Percentiles rank a stretch among this genome's conserved stretches.
phyloP scores from a whole-genome alignment of 1,284 basidiomycete genomes.

The Melanopsichium pennsylvanicum region DNA sequence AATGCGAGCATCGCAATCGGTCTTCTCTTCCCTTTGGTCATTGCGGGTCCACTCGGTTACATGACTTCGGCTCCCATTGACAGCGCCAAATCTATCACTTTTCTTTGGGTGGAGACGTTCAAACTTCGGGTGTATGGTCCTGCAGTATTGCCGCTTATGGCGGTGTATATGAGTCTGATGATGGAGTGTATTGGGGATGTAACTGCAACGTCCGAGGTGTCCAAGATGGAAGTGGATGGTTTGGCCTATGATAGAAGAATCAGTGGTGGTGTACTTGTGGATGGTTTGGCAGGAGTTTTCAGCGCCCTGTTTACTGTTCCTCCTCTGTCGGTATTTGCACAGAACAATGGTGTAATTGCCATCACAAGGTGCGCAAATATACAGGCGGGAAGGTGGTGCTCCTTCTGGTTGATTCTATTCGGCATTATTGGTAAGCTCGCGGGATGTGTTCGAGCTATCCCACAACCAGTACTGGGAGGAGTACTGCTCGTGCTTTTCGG shows the following conservation, averaged over 20 bases:
- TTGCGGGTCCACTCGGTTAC: conserved; percentile 55
- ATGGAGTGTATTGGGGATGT: conserved; percentile 89
- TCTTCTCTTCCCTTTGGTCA: conserved; percentile 53
- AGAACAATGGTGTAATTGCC: conserved; percentile 74
- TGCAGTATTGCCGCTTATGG: conserved; percentile 82
- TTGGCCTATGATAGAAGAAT: conserved; percentile 76
- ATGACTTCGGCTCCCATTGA: conserved; percentile 42
- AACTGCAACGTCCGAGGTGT: conserved; percentile 83
- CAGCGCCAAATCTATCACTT: conserved; percentile 47
- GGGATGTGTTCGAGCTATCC: conserved; percentile 71
- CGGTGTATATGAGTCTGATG: conserved; percentile 73
- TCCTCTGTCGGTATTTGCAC: conserved; percentile 80
- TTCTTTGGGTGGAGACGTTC: conserved; percentile 76
- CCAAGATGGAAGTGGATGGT: conserved; percentile 69
- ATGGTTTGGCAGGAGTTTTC: conserved; percentile 73
- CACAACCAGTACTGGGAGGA: conserved; percentile 81
- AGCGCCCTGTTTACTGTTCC: conserved; percentile 82
- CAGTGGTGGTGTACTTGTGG: conserved; percentile 81
- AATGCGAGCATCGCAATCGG: conserved; percentile 68
- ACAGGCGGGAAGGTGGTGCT: conserved; percentile 53
- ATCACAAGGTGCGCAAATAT: conserved; percentile 63
- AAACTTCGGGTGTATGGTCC: conserved; percentile 80
- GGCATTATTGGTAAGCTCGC: conserved; percentile 79
- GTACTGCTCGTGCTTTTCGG: conserved; percentile 65
- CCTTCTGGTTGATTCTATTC: conserved; percentile 54